Conservation (phyloP, 2,329 filamentous ascomycete genomes). For the Taxawa tesnikishii region DNA sequence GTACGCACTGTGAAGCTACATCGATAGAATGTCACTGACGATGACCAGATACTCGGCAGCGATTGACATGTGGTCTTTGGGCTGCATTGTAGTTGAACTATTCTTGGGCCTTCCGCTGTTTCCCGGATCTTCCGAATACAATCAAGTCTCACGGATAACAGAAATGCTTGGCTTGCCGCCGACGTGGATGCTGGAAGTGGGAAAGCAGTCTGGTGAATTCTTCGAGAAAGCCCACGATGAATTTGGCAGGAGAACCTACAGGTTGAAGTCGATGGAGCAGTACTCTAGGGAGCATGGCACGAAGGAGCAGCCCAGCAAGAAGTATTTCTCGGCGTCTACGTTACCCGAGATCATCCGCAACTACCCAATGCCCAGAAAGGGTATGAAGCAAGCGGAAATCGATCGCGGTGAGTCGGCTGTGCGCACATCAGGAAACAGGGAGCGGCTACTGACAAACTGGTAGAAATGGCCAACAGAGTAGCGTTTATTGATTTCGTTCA, state of each 20-base stretch:
- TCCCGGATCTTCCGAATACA: slow-evolving; percentile 96
- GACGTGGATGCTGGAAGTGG: slow-evolving; percentile 99
- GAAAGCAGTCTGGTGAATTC: slow-evolving; percentile 94
- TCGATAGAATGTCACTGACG: slow-evolving; percentile 7
- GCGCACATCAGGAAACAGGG: too few species aligned
- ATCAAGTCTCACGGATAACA: slow-evolving; percentile 91
- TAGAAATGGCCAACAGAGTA: slow-evolving; percentile 96
- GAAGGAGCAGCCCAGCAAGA: slow-evolving; percentile 98
- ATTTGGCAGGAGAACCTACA: slow-evolving; percentile 79
- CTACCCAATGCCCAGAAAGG: slow-evolving; percentile 96
- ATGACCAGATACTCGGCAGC: slow-evolving; percentile 72
- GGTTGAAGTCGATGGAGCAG: slow-evolving; percentile 94
- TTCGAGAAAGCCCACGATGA: slow-evolving; percentile 91
- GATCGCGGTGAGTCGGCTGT: slow-evolving; percentile 62
- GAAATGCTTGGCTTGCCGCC: slow-evolving; percentile 96
- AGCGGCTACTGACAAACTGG: slow-evolving; percentile 11
- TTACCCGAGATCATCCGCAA: slow-evolving; percentile 94
- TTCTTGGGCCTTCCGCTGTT: slow-evolving; percentile 92
- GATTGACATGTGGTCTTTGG: slow-evolving; percentile 99
- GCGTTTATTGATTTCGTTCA: slow-evolving; percentile 98
- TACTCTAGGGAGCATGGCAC: slow-evolving; percentile 91
- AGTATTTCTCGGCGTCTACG: slow-evolving; percentile 92
- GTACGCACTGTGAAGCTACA: slow-evolving; percentile 21
- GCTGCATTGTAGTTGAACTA: slow-evolving; percentile 94
- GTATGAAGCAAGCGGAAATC: slow-evolving; percentile 96